A percentile compares a stretch with the other conserved stretches of the same genome.
phyloP scores from a whole-genome alignment of 1,139 yeast species.

The Taphrina communis region DNA sequence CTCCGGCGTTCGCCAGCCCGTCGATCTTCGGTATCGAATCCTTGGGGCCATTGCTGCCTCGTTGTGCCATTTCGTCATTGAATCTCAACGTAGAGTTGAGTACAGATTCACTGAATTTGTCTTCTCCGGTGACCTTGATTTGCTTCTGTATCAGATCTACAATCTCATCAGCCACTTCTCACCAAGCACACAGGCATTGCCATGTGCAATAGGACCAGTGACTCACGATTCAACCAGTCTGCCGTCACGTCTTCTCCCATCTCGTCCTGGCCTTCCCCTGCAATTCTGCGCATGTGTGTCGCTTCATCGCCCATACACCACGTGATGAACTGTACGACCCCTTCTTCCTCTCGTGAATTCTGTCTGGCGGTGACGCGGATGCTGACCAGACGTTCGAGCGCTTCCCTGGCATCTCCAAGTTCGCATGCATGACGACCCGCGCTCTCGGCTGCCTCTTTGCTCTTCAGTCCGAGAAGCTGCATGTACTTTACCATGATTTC shows the following conservation, averaged over 20 bases:
- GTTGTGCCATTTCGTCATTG: conserved; percentile 1
- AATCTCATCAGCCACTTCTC: not conserved
- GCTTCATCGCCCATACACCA: conserved; percentile 55
- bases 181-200: too few species aligned
- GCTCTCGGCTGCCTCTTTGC: conserved; percentile 54
- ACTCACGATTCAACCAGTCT: conserved; percentile 41
- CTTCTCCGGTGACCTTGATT: conserved; percentile 30
- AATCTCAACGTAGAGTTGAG: conserved; percentile 7
- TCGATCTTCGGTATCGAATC: not conserved
- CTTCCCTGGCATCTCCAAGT: conserved; percentile 61
- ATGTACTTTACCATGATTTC: conserved; percentile 67
- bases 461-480: conserved; percentile 53
- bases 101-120: conserved; percentile 22
- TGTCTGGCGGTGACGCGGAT: conserved; percentile 54
- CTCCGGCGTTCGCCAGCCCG: not conserved
- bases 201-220: not conserved
- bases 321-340: conserved; percentile 56
- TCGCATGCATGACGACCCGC: conserved; percentile 56
- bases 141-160: conserved; percentile 37
- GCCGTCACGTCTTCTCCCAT: conserved; percentile 34
- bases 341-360: conserved; percentile 52
- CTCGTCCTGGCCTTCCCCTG: conserved; percentile 40
- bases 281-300: conserved; percentile 38
- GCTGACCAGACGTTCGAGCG: conserved; percentile 64
- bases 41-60: not conserved